Percentiles rank a stretch among this genome's conserved stretches.
phyloP scores from a whole-genome alignment of 2,329 filamentous ascomycete species.

The Pseudovirgaria hyperparasitica region DNA sequence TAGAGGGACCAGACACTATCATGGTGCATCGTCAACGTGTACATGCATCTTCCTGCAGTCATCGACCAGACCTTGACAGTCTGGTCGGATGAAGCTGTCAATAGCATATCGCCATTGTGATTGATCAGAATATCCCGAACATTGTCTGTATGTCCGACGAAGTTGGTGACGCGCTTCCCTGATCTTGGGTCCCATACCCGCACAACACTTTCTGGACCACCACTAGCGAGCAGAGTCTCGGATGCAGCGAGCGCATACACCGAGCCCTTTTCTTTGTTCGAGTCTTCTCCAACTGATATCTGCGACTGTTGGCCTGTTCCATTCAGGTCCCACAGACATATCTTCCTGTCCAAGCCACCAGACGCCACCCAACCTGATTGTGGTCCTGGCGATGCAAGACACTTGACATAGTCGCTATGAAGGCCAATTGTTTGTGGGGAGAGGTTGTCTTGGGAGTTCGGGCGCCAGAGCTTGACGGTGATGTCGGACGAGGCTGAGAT shows the following conservation, averaged over 20 bases:
- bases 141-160: constrained; percentile 92
- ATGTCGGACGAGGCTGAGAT: constrained; percentile 90
- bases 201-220: constrained; percentile 86
- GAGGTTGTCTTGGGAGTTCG: constrained; percentile 47
- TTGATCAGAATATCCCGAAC: constrained; percentile 85
- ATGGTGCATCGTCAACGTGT: constrained; percentile 97
- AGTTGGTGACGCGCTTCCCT: constrained; percentile 85
- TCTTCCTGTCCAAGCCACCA: constrained; percentile 82
- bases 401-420: constrained; percentile 94
- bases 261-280: constrained; percentile 77
- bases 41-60: constrained; percentile 88
- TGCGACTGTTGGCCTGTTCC: constrained; percentile 76
- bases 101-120: constrained; percentile 74
- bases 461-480: constrained; percentile 86
- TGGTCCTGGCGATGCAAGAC: constrained; percentile 63
- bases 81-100: constrained; percentile 91
- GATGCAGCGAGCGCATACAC: constrained; percentile 81
- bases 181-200: constrained; percentile 83
- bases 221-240: constrained; percentile 72
- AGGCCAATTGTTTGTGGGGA: constrained; percentile 74
- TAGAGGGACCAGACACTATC: constrained; percentile 95
- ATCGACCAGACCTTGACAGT: constrained; percentile 98
- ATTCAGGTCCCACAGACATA: constrained; percentile 86
- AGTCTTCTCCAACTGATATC: constrained; percentile 74
- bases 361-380: constrained; percentile 80